Conservation (phyloP, 108 stramenopile genomes). For the Parmales sp. region DNA sequence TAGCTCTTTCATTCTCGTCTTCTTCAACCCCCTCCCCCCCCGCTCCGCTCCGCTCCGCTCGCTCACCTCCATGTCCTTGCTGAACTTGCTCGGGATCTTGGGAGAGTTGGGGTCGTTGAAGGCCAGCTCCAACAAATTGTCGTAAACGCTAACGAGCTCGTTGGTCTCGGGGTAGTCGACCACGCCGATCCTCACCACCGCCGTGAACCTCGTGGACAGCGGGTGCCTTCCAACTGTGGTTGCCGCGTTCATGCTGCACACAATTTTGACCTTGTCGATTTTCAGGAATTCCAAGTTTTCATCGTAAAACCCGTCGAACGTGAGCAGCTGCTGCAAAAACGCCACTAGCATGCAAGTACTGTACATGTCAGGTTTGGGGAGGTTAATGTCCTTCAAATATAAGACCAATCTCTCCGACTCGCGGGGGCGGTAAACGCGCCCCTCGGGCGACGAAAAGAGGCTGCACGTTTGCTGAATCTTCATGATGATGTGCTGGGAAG, state of each 20-base stretch:
- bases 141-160: slow-evolving; percentile 33
- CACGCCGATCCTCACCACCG: slow-evolving; percentile 33
- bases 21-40: no score
- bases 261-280: slow-evolving; percentile 43
- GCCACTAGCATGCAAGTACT: slow-evolving; percentile 52
- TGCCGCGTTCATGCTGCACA: slow-evolving; percentile 42
- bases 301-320: slow-evolving; percentile 50
- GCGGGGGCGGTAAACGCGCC: slow-evolving; percentile 46
- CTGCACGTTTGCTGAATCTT: slow-evolving; percentile 43
- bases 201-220: slow-evolving; percentile 41
- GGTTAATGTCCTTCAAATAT: slow-evolving; percentile 54
- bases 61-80: background rate
- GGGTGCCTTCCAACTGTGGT: slow-evolving; percentile 45
- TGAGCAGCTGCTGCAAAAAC: slow-evolving; percentile 53
- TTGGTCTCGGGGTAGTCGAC: slow-evolving; percentile 37
- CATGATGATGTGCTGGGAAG: slow-evolving; percentile 40
- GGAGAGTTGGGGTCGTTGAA: background rate
- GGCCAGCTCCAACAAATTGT: slow-evolving; percentile 13
- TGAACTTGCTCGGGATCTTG: background rate
- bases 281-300: slow-evolving; percentile 45
- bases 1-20: no score
- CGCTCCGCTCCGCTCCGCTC: no score
- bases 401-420: slow-evolving; percentile 47
- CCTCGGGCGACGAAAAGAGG: slow-evolving; percentile 41
- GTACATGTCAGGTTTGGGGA: slow-evolving; percentile 48